These are phyloP conservation scores for Penicillium argentinense DNA, from an alignment of 495 filamentous ascomycete species.

Conservation along the genomic window DNA sequence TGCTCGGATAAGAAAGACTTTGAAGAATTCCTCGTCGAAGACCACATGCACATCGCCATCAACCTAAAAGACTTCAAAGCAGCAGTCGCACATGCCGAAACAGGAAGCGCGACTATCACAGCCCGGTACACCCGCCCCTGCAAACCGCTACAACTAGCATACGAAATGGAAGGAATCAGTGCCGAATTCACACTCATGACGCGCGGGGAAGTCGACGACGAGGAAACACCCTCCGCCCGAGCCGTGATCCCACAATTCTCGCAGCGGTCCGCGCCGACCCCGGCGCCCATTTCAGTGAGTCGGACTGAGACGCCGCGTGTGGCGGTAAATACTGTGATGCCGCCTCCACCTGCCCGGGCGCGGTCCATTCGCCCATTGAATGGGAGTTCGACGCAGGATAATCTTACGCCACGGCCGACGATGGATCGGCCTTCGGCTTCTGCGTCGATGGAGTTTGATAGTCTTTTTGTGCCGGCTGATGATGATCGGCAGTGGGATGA, in stretches of 20 bases:
- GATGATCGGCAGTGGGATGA: slow-evolving; percentile 83
- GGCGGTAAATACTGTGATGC: slow-evolving; percentile 26
- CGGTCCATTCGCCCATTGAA: slow-evolving; percentile 38
- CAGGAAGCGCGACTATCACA: slow-evolving; percentile 65
- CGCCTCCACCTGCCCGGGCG: slow-evolving; percentile 31
- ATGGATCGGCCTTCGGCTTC: slow-evolving; percentile 51
- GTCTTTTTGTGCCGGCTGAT: slow-evolving; percentile 75
- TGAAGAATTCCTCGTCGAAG: slow-evolving; percentile 73
- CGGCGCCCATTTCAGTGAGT: slow-evolving; percentile 15
- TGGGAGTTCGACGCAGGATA: slow-evolving; percentile 33
- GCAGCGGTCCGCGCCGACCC: slow-evolving; percentile 31
- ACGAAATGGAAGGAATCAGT: slow-evolving; percentile 69
- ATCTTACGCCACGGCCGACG: slow-evolving; percentile 24
- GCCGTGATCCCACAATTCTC: slow-evolving; percentile 34
- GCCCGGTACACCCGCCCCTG: slow-evolving; percentile 80
- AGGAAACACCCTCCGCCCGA: slow-evolving; percentile 35
- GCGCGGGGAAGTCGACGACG: slow-evolving; percentile 66
- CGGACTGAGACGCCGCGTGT: slow-evolving; percentile 15
- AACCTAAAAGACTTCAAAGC: slow-evolving; percentile 94
- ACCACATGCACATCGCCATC: slow-evolving; percentile 82
- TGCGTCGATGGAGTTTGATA: slow-evolving; percentile 65
- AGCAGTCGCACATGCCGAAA: slow-evolving; percentile 80
- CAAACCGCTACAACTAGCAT: slow-evolving; percentile 80
- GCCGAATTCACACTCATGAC: slow-evolving; percentile 96
- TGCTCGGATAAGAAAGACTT: slow-evolving; percentile 86